Conservation (phyloP, 2,329 filamentous ascomycete genomes). For the Clonostachys rhizophaga region DNA sequence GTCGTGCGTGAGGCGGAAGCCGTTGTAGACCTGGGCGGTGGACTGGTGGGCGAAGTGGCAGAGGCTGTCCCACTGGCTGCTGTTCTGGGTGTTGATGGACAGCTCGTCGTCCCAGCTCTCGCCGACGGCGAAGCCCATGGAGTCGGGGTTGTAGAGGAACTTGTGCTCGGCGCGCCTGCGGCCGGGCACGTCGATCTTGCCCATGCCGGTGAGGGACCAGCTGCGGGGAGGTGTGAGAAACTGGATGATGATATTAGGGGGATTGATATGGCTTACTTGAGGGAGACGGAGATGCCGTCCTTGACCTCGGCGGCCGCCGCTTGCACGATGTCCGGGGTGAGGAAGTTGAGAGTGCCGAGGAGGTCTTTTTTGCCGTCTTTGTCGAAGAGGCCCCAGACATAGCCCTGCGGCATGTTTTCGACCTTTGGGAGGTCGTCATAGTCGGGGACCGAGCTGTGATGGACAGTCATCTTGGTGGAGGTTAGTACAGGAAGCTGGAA, state of each 20-base stretch:
- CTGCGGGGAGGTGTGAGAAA: not conserved
- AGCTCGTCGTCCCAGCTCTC: conserved; percentile 35
- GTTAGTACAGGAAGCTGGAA: too few relatives aligned
- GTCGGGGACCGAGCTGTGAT: conserved; percentile 24
- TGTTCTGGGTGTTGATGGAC: conserved; percentile 46
- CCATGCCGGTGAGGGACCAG: conserved; percentile 26
- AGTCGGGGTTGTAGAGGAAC: conserved; percentile 20
- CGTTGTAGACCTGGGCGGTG: conserved; percentile 44
- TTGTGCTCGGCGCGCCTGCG: conserved; percentile 28
- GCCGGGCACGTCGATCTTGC: conserved; percentile 22
- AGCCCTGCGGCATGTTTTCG: conserved; percentile 38
- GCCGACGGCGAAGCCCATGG: conserved; percentile 1
- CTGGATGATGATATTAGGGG: not conserved
- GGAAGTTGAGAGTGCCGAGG: conserved; percentile 46
- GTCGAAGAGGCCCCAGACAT: conserved; percentile 46
- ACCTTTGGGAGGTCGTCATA: conserved; percentile 36
- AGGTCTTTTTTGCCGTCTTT: conserved; percentile 39
- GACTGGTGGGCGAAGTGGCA: conserved; percentile 39
- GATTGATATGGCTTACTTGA: conserved; percentile 31
- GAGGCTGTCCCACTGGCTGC: conserved; percentile 53
- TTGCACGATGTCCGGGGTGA: conserved; percentile 38
- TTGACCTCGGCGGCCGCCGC: conserved; percentile 34
- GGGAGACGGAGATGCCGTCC: conserved; percentile 44
- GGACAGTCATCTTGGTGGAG: too few relatives aligned
- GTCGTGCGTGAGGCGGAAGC: conserved; percentile 28